Conservation (phyloP, 192 early-diverging fungal genomes). For the Umbelopsis ramanniana region DNA sequence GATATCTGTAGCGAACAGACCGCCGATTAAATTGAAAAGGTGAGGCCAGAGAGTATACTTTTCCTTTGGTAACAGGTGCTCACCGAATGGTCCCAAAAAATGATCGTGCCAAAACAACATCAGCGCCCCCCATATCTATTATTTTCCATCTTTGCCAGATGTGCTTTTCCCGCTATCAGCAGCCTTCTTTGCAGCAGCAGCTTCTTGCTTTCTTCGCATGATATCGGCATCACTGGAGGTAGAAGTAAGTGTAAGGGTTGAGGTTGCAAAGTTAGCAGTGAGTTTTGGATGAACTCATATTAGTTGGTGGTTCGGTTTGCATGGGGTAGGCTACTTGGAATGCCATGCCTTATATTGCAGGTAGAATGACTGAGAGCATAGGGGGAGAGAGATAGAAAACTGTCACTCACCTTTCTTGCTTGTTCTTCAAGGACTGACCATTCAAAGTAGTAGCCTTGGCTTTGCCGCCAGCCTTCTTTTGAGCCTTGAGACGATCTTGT, state of each 20-base stretch:
- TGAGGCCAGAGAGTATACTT: no score
- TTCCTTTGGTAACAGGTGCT: no score
- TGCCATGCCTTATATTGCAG: no score
- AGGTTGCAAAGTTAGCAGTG: slow-evolving; percentile 2
- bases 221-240: slow-evolving; percentile 54
- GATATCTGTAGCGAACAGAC: no score
- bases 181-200: slow-evolving; percentile 39
- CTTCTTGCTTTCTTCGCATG: slow-evolving; percentile 54
- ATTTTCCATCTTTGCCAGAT: not conserved
- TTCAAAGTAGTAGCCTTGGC: slow-evolving; percentile 31
- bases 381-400: not conserved
- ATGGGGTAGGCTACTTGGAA: not conserved
- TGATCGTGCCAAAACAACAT: no score
- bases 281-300: slow-evolving; percentile 6
- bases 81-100: no score
- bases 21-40: no score
- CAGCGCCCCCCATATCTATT: no score
- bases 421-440: slow-evolving; percentile 41
- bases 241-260: not conserved
- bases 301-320: not conserved
- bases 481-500: slow-evolving; percentile 50
- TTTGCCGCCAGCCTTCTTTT: slow-evolving; percentile 46
- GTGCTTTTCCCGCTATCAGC: slow-evolving; percentile 20
- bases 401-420: slow-evolving; percentile 48
- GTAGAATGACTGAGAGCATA: not conserved